Percentiles rank a stretch among this genome's conserved stretches.
These are phyloP conservation scores for Zostera marina DNA, from an alignment of 116 monocot species.

Conservation along the genomic window DNA sequence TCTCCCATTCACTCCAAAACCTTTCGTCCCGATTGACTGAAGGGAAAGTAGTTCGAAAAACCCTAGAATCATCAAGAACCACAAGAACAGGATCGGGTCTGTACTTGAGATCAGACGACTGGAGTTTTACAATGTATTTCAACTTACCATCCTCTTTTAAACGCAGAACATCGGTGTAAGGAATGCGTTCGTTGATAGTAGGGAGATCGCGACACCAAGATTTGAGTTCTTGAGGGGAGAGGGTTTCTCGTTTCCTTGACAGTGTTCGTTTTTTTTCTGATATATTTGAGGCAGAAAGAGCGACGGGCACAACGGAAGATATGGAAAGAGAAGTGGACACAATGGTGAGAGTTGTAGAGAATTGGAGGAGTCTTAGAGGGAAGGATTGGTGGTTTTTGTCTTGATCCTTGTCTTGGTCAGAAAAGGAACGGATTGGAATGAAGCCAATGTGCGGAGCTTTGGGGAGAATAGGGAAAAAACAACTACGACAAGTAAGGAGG, in stretches of 20 bases:
- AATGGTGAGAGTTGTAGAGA: constrained; percentile 43
- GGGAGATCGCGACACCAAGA: constrained; percentile 51
- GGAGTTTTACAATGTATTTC: constrained; percentile 56
- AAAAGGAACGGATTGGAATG: too few species aligned
- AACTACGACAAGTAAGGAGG: too few species aligned
- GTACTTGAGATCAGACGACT: constrained; percentile 17
- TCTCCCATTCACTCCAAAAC: constrained; percentile 66
- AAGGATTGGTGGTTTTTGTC: neutral
- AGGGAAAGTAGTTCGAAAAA: constrained; percentile 47
- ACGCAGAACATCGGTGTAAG: constrained; percentile 43
- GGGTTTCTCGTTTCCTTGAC: constrained; percentile 11
- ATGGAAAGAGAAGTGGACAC: constrained; percentile 30
- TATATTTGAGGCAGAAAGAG: constrained; percentile 24
- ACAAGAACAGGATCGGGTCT: constrained; percentile 53
- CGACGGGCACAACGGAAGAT: constrained; percentile 16
- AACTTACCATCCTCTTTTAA: constrained; percentile 34
- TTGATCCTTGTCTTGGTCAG: too few species aligned
- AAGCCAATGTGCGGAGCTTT: too few species aligned
- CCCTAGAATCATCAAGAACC: constrained; percentile 54
- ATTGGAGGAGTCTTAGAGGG: constrained; percentile 22
- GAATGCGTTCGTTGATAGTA: constrained; percentile 36
- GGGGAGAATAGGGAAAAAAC: too few species aligned
- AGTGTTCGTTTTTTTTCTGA: constrained; percentile 30
- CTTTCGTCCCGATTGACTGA: constrained; percentile 33
- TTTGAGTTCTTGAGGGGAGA: constrained; percentile 53